Percentiles rank a stretch among this genome's conserved stretches.
These are phyloP conservation scores for Entomortierella chlamydospora DNA, from an alignment of 192 early-diverging fungal genomes.

Conservation along the genomic window DNA sequence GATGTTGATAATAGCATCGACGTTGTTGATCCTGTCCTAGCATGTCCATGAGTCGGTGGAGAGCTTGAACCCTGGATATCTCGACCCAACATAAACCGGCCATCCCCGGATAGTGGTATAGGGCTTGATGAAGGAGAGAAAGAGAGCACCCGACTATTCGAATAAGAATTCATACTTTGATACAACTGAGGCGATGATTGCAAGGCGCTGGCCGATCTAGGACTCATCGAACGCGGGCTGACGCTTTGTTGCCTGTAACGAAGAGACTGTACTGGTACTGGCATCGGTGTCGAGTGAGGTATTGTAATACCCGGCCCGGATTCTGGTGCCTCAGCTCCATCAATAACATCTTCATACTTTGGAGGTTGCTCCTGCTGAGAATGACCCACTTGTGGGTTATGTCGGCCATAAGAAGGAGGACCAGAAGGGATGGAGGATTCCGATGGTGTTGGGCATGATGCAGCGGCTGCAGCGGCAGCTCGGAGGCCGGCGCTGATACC, in stretches of 20 bases:
- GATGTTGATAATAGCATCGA: constrained; percentile 34
- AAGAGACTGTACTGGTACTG: constrained; percentile 8
- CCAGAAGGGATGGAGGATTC: constrained; percentile 6
- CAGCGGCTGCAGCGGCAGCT: constrained; percentile 28
- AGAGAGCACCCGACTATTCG: constrained; percentile 3
- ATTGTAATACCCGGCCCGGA: constrained; percentile 19
- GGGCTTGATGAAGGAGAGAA: constrained; percentile 25
- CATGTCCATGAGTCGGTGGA: constrained; percentile 10
- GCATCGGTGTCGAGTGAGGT: constrained; percentile 26
- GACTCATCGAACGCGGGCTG: constrained; percentile 1
- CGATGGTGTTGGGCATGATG: background rate
- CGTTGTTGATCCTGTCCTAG: constrained; percentile 3
- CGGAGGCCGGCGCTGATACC: constrained; percentile 45
- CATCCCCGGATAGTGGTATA: background rate
- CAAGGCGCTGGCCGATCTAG: constrained; percentile 4
- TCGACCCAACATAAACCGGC: background rate
- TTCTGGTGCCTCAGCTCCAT: constrained; percentile 1
- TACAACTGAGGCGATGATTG: constrained; percentile 4
- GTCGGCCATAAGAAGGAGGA: constrained; percentile 36
- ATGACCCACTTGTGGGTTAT: background rate
- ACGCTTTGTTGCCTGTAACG: background rate
- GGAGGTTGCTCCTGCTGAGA: constrained; percentile 13
- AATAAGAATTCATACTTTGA: constrained; percentile 4
- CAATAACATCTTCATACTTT: constrained; percentile 51
- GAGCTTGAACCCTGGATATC: constrained; percentile 26